Percentiles rank a stretch among this genome's conserved stretches.
These are phyloP conservation scores for Vitis amurensis DNA, from an alignment of 164 flowering plant genomes.

Conservation along the genomic window DNA sequence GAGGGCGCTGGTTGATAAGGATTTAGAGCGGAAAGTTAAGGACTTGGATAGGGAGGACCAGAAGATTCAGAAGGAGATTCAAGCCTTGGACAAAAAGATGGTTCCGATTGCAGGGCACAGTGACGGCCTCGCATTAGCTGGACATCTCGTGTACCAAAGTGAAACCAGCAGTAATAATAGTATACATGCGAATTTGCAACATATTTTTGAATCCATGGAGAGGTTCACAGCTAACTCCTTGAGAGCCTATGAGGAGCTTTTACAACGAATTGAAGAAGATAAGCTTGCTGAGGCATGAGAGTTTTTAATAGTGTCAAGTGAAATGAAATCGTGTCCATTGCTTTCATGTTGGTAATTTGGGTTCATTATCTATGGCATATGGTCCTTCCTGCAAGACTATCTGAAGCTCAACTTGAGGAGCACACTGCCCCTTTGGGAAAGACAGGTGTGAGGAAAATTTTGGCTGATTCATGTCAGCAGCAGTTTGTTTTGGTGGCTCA, in stretches of 20 bases:
- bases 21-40: slow-evolving; percentile 53
- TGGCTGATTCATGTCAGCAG: too few relatives aligned
- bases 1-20: slow-evolving; percentile 45
- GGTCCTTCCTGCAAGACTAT: not conserved
- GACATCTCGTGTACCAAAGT: slow-evolving; percentile 48
- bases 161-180: slow-evolving; percentile 42
- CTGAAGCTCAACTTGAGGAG: not conserved
- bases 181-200: slow-evolving; percentile 59
- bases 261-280: slow-evolving; percentile 65
- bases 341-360: not conserved
- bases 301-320: slow-evolving; percentile 30
- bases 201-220: slow-evolving; percentile 82
- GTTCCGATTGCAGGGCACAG: slow-evolving; percentile 49
- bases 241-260: slow-evolving; percentile 69
- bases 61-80: slow-evolving; percentile 74
- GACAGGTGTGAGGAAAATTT: too few relatives aligned
- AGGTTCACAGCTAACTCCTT: slow-evolving; percentile 54
- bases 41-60: slow-evolving; percentile 75
- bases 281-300: slow-evolving; percentile 32
- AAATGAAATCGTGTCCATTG: not conserved
- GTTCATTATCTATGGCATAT: not conserved
- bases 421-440: too few relatives aligned
- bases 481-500: too few relatives aligned
- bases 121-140: slow-evolving; percentile 30
- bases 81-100: slow-evolving; percentile 71